Conservation (phyloP, 805 yeast species). For the Saitoella complicata region DNA sequence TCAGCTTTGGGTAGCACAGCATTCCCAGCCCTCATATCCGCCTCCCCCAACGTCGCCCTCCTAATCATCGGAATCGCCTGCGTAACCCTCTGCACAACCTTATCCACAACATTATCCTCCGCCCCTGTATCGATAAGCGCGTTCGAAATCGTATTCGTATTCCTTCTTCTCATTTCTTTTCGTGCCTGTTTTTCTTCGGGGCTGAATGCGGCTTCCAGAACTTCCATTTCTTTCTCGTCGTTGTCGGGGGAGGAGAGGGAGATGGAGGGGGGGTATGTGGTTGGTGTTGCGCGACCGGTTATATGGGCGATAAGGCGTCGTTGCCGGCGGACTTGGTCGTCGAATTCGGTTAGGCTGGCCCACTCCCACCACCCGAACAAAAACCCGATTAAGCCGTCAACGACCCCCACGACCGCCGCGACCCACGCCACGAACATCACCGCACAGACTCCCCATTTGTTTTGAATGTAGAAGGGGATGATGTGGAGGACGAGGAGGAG, state of each 20-base stretch:
- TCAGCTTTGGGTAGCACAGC: background rate
- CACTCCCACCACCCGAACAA: slow-evolving; percentile 68
- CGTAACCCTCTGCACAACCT: too few species aligned
- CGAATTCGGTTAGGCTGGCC: slow-evolving; percentile 63
- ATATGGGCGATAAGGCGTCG: slow-evolving; percentile 2
- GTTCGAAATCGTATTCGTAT: background rate
- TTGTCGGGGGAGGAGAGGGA: background rate
- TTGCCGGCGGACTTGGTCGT: slow-evolving; percentile 37
- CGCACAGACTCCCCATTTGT: slow-evolving; percentile 37
- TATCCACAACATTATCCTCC: too few species aligned
- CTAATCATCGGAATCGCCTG: too few species aligned
- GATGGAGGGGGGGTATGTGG: background rate
- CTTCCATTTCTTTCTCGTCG: background rate
- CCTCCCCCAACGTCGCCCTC: background rate
- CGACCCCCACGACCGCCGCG: slow-evolving; percentile 36
- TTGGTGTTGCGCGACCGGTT: background rate
- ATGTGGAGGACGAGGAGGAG: slow-evolving; percentile 38
- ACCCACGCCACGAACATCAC: slow-evolving; percentile 48
- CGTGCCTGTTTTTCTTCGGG: background rate
- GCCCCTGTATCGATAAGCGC: background rate
- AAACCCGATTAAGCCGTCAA: slow-evolving; percentile 64
- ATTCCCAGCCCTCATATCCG: background rate
- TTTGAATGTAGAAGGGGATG: slow-evolving; percentile 43
- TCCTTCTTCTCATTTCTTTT: slow-evolving; percentile 6
- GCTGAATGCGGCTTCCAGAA: background rate